Percentiles rank a stretch among this genome's conserved stretches.
These are phyloP conservation scores for Nakazawaea siamensis DNA, from an alignment of 805 yeast species.

Conservation along the genomic window DNA sequence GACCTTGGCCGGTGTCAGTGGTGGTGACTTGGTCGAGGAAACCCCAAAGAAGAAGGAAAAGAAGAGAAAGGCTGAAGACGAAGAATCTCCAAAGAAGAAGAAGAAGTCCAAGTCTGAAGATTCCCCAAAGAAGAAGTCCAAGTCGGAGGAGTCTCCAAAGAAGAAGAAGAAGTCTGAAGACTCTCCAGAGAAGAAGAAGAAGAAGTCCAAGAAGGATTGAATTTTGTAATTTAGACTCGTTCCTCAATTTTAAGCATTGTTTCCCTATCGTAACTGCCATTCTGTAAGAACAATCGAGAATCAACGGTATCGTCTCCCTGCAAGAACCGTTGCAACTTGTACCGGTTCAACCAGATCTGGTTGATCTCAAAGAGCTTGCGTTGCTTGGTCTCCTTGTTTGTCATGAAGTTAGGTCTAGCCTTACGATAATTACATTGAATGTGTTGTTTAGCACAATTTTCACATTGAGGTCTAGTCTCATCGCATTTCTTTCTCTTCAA, in stretches of 20 bases:
- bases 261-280: conserved; percentile 1
- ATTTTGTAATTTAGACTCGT: too few species aligned
- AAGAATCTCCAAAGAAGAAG: conserved; percentile 26
- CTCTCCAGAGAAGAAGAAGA: conserved; percentile 18
- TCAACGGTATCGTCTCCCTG: not conserved
- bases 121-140: conserved; percentile 23
- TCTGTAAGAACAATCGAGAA: not conserved
- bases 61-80: conserved; percentile 27
- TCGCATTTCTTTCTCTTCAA: conserved; percentile 8
- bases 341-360: conserved; percentile 8
- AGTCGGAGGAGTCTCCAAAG: conserved; percentile 24
- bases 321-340: conserved; percentile 3
- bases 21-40: conserved; percentile 21
- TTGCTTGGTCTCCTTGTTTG: not conserved
- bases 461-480: conserved; percentile 3
- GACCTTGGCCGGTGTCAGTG: conserved; percentile 40
- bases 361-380: conserved; percentile 2
- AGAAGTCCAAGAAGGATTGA: not conserved
- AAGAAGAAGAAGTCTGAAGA: conserved; percentile 29
- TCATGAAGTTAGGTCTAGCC: not conserved
- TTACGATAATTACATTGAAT: conserved; percentile 5
- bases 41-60: conserved; percentile 24
- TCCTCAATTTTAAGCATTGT: conserved; percentile 1
- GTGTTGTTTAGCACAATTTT: conserved; percentile 6
- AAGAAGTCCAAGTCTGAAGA: conserved; percentile 26